phyloP scores from a whole-genome alignment of 1,284 basidiomycete genomes.

The Athelia psychrophila region DNA sequence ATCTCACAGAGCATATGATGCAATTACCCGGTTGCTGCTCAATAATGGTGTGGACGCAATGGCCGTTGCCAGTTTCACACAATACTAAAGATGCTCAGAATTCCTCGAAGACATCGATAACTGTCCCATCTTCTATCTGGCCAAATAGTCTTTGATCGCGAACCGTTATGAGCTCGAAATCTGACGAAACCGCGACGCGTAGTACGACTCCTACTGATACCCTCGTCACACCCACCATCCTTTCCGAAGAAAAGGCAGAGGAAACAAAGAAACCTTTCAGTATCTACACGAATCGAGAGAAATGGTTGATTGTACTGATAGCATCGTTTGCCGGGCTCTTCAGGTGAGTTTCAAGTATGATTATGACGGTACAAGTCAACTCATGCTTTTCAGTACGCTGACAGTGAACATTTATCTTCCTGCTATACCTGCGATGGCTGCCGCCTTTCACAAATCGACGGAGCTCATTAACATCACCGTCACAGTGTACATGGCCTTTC shows the following conservation, averaged over 20 bases:
- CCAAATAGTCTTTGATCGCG: not conserved
- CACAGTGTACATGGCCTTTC: conserved; percentile 52
- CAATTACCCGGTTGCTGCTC: too few relatives aligned
- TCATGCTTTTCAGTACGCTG: conserved; percentile 31
- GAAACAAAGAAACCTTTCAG: conserved; percentile 24
- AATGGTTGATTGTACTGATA: conserved; percentile 39
- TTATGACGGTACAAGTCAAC: not conserved
- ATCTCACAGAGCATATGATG: too few relatives aligned
- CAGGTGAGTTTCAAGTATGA: too few relatives aligned
- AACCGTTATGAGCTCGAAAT: not conserved
- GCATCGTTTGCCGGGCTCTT: conserved; percentile 34
- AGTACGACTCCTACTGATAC: too few relatives aligned
- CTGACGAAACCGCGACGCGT: too few relatives aligned
- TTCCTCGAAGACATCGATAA: too few relatives aligned
- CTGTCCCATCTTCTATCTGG: not conserved
- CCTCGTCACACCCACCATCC: too few relatives aligned
- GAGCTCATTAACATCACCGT: conserved; percentile 50
- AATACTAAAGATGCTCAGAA: too few relatives aligned
- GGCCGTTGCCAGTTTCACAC: too few relatives aligned
- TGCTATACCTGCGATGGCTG: conserved; percentile 44
- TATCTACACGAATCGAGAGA: conserved; percentile 34
- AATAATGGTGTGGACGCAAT: too few relatives aligned
- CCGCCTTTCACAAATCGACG: conserved; percentile 36
- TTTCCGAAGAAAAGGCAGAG: not conserved
- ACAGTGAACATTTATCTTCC: conserved; percentile 54